Evolutionary conservation across 345 rosid species (phyloP).

Genomic region (Syzygium jambos): DNA sequence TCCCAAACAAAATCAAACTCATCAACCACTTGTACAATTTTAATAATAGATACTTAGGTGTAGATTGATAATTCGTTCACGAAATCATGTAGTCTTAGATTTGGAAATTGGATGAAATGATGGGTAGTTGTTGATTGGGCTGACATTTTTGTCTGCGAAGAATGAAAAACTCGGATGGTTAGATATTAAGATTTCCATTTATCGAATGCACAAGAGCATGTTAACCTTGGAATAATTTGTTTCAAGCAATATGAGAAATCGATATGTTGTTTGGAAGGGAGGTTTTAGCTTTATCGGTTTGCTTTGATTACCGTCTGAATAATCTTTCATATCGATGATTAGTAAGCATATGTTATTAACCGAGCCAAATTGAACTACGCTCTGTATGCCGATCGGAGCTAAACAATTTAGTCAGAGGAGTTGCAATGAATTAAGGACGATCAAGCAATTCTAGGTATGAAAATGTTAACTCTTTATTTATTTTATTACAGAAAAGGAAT

Average conservation of each 20-base stretch:
- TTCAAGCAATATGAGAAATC: neutral
- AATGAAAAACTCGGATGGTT: neutral
- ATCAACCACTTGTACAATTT: neutral
- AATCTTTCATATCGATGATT: neutral
- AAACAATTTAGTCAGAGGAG: neutral
- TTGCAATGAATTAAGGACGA: accelerated
- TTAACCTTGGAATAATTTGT: neutral
- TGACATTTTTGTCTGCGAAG: neutral
- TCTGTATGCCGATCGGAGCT: too few species aligned
- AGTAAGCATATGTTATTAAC: neutral
- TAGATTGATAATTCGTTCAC: neutral
- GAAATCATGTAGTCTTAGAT: neutral
- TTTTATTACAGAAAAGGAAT: neutral
- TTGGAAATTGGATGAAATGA: neutral
- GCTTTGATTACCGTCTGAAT: neutral
- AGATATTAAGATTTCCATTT: neutral
- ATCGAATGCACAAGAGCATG: accelerated
- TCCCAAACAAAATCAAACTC: neutral
- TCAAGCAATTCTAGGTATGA: neutral
- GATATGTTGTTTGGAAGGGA: neutral
- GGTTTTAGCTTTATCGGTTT: neutral
- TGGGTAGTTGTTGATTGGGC: neutral
- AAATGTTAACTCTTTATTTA: neutral
- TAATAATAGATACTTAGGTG: neutral
- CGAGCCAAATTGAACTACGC: neutral